A percentile compares a stretch with the other conserved stretches of the same genome.
Conservation (phyloP, 352 stramenopile genomes). For the Peronospora belbahrii region DNA sequence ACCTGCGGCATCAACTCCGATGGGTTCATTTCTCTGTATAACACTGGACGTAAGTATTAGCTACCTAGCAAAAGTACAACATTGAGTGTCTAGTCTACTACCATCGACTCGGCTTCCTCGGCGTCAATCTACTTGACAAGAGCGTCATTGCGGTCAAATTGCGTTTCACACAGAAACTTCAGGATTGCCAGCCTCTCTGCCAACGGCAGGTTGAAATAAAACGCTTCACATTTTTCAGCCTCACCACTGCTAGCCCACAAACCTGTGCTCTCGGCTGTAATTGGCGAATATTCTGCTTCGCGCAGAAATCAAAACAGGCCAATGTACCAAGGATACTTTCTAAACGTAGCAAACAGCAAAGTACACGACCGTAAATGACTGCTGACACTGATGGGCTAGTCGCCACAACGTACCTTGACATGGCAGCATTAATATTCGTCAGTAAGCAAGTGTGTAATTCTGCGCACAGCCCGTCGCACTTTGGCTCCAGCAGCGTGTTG, state of each 20-base stretch:
- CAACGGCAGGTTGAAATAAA: constrained; percentile 42
- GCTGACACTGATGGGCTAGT: too few species aligned
- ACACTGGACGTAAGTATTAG: constrained; percentile 1
- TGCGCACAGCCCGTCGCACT: constrained; percentile 27
- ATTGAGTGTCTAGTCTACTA: constrained; percentile 6
- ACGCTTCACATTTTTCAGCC: constrained; percentile 18
- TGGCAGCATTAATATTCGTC: constrained; percentile 33
- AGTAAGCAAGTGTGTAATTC: constrained; percentile 46
- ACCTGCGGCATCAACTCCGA: constrained; percentile 36
- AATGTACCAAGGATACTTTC: constrained; percentile 39
- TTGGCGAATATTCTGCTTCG: constrained; percentile 21
- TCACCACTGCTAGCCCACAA: constrained; percentile 17
- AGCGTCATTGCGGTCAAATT: constrained; percentile 58
- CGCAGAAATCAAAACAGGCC: constrained; percentile 44
- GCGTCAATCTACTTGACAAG: constrained; percentile 50
- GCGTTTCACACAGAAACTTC: constrained; percentile 54
- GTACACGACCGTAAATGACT: background rate
- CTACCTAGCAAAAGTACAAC: background rate
- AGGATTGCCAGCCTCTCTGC: constrained; percentile 39
- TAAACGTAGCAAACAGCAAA: constrained; percentile 5
- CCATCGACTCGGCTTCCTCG: constrained; percentile 42
- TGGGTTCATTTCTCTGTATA: constrained; percentile 37
- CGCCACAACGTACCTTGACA: constrained; percentile 45
- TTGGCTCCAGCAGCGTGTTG: constrained; percentile 25
- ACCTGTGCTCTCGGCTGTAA: constrained; percentile 12